Evolutionary conservation across 2,329 filamentous ascomycete genomes (phyloP), one percentile per base, ranked within the genome.

Genomic region (Epichloe typhina): DNA sequence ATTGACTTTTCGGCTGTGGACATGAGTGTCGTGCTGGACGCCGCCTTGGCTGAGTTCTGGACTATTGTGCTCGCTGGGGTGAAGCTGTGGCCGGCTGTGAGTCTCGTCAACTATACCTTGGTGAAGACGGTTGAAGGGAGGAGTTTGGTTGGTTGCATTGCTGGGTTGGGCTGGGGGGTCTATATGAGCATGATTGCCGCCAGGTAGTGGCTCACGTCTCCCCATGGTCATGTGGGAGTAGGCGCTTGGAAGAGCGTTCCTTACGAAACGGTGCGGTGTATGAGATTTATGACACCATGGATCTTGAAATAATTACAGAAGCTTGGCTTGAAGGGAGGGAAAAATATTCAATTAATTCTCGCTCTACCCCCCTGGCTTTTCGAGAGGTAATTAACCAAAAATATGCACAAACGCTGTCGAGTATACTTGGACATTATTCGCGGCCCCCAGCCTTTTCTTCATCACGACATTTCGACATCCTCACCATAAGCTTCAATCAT

Each of bases 131-230:
- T 88, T 3, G 77, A 88, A 59, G 75, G 76, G 49, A 73, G 86
- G 38, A 83, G 85, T 47, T 67, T 90, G 36, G 76, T 89, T 54
- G 84, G 82, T n/a, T 80, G 81, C 56, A 64, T 84, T 47, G 84
- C 84, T 17, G 86, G 86, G 5, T 73, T 91, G 23, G 75, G 72
- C 13, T 91, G 86, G 86, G 86, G 83, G 0, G 72, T 89, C 41
- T 90, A 86, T 64, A 70, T 90, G 67, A 88, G 84, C 61, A 67
- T 89, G 59, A 66, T 80, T 55, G 75, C 74, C 17, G 62, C 64
- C 38, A 43, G 21, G 40, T 43, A 48, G 46, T 3, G 9, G 15
- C 12, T 19, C 11, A 9, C 15, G 33, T 19, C 8, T 31, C 43
- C 17, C 5, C 43, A 45, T 19, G 11, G 11, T 19, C 5, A 46